Base-by-base conservation (phyloP, 768 basidiomycete species). In the Lactifluus volemus region DNA sequence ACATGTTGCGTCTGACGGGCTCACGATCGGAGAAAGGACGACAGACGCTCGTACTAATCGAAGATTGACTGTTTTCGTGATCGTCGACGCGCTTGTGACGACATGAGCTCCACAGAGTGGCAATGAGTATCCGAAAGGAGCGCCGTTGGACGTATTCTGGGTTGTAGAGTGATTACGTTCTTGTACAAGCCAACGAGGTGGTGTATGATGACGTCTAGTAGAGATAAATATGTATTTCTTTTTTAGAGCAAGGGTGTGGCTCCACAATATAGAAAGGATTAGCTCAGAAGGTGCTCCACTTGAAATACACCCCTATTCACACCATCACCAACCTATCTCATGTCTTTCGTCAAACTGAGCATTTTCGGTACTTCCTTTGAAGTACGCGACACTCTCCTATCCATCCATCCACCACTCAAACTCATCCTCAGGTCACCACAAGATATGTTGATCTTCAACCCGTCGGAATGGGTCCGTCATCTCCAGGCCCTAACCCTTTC, bases 401-500 rank as follows among this genome's bases (percentile, higher is more conserved):
- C 53, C 10, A 38, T 11, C 41, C 53, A 34, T 49, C 41, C 48
- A 47, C 55, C 41, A 30, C 17, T 29, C 49, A 30, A n/a, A 48
- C n/a, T 11, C 11, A 65, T 60, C 70, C 45, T 21, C 72, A 97
- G 89, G 95, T 98, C 60, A 97, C 95, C 25, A 98, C 94, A 59
- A 84, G 97, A 70, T 99, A 99, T 89, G 89, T 97, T 73, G 97
- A 99, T 78, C 86, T 99, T 11, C 96, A 98, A 70, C 96, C 96
- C 32, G 96, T 98, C 49, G 97, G 96, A 73, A 98, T 98, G 96
- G 96, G 96, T 91, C 63, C 74, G 88, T 74, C 49, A 57, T 44
- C 45, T 47, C 30, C 55, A 52, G 5, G 41, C 15, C n/a, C 25
- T 25, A 25, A 2, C 25, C 25, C 25, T 39, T 39, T 48, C 51